Conservation (phyloP, 2,329 filamentous ascomycete species). For the Penicillium frequentans region DNA sequence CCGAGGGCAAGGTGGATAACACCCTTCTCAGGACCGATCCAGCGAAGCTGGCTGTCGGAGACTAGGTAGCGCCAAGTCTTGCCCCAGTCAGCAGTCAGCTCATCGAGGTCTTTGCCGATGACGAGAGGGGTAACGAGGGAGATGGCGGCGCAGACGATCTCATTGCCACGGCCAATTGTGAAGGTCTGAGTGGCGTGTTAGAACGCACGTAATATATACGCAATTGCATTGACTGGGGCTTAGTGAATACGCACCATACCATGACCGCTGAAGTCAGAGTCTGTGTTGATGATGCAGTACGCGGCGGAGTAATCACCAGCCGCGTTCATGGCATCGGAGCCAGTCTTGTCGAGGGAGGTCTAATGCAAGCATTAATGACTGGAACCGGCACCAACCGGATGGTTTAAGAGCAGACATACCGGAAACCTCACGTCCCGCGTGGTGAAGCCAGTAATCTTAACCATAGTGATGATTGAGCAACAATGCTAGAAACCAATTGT, state of each 20-base stretch:
- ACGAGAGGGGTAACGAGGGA: slow-evolving; percentile 74
- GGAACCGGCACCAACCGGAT: not conserved
- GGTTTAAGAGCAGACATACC: slow-evolving; percentile 30
- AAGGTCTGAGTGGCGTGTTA: slow-evolving; percentile 35
- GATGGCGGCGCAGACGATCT: slow-evolving; percentile 86
- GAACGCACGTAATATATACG: not conserved
- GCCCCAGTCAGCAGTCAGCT: slow-evolving; percentile 78
- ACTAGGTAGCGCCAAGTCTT: slow-evolving; percentile 91
- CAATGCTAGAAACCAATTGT: slow-evolving; percentile 8
- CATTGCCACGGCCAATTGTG: slow-evolving; percentile 70
- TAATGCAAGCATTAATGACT: slow-evolving; percentile 22
- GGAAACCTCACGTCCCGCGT: slow-evolving; percentile 76
- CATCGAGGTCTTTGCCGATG: slow-evolving; percentile 71
- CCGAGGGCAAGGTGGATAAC: slow-evolving; percentile 90
- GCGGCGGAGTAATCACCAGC: slow-evolving; percentile 89
- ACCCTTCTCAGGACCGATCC: slow-evolving; percentile 93
- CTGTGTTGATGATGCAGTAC: slow-evolving; percentile 89
- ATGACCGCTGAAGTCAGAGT: slow-evolving; percentile 53
- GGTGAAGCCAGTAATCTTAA: slow-evolving; percentile 71
- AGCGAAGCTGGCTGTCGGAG: slow-evolving; percentile 83
- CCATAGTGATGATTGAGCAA: slow-evolving; percentile 31
- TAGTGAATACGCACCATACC: slow-evolving; percentile 38
- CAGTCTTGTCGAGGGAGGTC: slow-evolving; percentile 95
- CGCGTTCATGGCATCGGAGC: slow-evolving; percentile 94
- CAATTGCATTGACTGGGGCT: slow-evolving; percentile 3